A percentile compares a stretch with the other conserved stretches of the same genome.
Evolutionary conservation across 495 filamentous ascomycete species (phyloP).

Genomic region (Penicillium bialowiezense): DNA sequence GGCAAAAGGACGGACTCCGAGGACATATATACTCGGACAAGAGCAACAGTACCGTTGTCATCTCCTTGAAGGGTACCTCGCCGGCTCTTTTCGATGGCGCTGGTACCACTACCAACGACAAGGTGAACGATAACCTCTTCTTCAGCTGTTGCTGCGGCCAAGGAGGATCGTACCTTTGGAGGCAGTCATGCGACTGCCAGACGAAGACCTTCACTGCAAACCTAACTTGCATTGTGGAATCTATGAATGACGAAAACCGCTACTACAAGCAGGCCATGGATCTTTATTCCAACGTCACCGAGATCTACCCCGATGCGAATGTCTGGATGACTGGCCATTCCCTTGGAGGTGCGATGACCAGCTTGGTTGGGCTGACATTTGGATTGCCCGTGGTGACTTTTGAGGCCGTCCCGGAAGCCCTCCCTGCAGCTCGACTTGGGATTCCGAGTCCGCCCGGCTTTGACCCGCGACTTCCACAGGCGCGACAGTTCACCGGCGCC

Average conservation of each 20-base stretch:
- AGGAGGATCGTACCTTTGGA: conserved; percentile 82
- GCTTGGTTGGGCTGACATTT: conserved; percentile 84
- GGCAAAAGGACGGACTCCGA: conserved; percentile 83
- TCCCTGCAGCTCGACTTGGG: conserved; percentile 80
- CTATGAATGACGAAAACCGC: conserved; percentile 74
- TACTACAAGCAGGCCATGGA: conserved; percentile 87
- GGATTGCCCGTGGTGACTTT: conserved; percentile 86
- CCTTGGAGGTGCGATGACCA: conserved; percentile 81
- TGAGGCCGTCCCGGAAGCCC: conserved; percentile 84
- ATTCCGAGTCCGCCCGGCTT: conserved; percentile 81
- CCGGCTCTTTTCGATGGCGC: conserved; percentile 91
- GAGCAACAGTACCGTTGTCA: conserved; percentile 80
- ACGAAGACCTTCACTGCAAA: conserved; percentile 83
- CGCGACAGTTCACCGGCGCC: conserved; percentile 68
- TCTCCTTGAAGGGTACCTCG: conserved; percentile 89
- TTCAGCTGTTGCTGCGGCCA: conserved; percentile 97
- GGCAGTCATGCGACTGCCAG: conserved; percentile 88
- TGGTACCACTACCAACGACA: conserved; percentile 94
- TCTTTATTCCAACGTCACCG: conserved; percentile 88
- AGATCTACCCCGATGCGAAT: conserved; percentile 78
- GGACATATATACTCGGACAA: conserved; percentile 91
- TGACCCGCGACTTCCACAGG: conserved; percentile 65
- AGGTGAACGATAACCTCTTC: conserved; percentile 94
- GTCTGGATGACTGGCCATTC: conserved; percentile 91
- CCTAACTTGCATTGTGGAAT: conserved; percentile 75